Base-by-base conservation (phyloP, 139 green algal genomes). In the Chlamydomonas asymmetrica region DNA sequence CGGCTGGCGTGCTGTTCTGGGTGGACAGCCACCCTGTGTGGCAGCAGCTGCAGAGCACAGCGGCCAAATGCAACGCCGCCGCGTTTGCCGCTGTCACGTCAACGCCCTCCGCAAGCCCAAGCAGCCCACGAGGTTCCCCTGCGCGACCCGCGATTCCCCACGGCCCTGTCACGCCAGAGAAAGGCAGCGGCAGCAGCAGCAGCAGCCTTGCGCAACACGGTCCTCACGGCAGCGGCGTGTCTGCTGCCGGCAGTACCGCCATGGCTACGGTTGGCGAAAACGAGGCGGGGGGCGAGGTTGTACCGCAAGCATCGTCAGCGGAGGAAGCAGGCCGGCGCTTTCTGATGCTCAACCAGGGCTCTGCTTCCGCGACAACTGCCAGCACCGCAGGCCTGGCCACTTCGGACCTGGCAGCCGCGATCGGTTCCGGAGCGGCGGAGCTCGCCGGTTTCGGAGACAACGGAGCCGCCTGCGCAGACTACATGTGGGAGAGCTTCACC, bases 161-260 rank as follows among this genome's bases (percentile, higher is more conserved):
- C 29, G 49, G 13, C 9, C 4, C 25, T n/a, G 35, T 34, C n/a
- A 5, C 49, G 34, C 52, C 38, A 7, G 39, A 65, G 50, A 49
- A 49, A 22, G 54, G 54, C 54, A 75, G 68, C 52, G 31, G 48
- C 56, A 76, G 70, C 70, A 56, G 67, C 18, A 56, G 56, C 22
- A 29, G 56, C 38, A 76, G 56, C 0, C 70, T 57, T 5, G 40
- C 70, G 20, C 67, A 61, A 40, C 18, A 13, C 69, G 34, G 39
- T 3, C 52, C 67, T 13, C 5, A 27, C 20, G 3, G 38, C n/a
- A 9, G 13, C 54, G 4, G 45, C 45, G 45, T 16, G 56, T 22
- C 70, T 57, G 27, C 70, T 76, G 31, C 66, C 70, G 22, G 56
- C 70, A 1, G 70, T 57, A 5, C 70, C n/a, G n/a, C n/a, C n/a